These are phyloP conservation scores for Cordyceps sp. DNA, from an alignment of 2,329 filamentous ascomycete genomes.

Conservation along the genomic window DNA sequence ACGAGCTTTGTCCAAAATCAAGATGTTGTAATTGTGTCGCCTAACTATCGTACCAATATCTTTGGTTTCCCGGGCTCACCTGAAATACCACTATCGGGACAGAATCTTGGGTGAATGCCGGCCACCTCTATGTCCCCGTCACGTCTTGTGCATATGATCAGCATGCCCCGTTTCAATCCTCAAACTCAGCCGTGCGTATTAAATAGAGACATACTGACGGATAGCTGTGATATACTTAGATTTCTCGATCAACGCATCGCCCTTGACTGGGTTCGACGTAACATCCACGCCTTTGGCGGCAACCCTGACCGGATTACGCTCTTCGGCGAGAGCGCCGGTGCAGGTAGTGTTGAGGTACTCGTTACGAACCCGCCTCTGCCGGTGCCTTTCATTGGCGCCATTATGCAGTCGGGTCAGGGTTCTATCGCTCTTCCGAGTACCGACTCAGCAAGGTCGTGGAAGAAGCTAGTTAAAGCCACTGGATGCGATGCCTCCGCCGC, in stretches of 20 bases:
- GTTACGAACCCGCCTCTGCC: slow-evolving; percentile 8
- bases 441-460: slow-evolving; percentile 5
- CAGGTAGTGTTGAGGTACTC: slow-evolving; percentile 29
- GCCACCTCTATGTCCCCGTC: no score
- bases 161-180: no score
- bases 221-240: background rate
- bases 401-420: slow-evolving; percentile 9
- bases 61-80: slow-evolving; percentile 21
- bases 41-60: slow-evolving; percentile 26
- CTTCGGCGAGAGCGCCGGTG: slow-evolving; percentile 38
- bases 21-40: slow-evolving; percentile 27
- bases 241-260: slow-evolving; percentile 34
- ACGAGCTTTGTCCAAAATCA: slow-evolving; percentile 20
- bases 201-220: background rate
- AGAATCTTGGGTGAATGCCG: background rate
- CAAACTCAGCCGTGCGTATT: no score
- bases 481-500: slow-evolving; percentile 4
- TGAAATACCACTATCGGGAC: background rate
- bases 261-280: slow-evolving; percentile 41
- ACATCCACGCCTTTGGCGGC: slow-evolving; percentile 46
- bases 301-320: slow-evolving; percentile 44
- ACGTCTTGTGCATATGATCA: no score
- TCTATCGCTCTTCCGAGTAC: slow-evolving; percentile 1
- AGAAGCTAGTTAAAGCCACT: slow-evolving; percentile 1
- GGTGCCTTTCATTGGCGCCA: slow-evolving; percentile 12